Base-by-base conservation (phyloP, 1,284 basidiomycete genomes). In the Gymnopus androsaceus region DNA sequence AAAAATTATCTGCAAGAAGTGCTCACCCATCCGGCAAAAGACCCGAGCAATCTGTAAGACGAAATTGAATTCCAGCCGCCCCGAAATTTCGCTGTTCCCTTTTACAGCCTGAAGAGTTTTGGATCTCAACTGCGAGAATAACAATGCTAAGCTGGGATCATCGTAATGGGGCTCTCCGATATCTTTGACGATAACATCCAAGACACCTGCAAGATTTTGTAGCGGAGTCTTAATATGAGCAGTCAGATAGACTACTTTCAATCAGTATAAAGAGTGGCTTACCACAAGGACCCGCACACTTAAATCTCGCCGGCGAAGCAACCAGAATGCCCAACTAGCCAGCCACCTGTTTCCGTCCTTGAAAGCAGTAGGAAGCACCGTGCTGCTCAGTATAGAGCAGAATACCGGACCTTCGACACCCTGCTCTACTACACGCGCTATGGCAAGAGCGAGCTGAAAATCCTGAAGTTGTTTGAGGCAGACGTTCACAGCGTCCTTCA, bases 281-380 rank as follows among this genome's bases (percentile, higher is more conserved):
- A 93, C 92, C 60, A 95, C 72, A 17, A 96, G 77, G 45, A 94
- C 86, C 44, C 89, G 82, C 17, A 97, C 91, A 1, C 94, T 88
- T 12, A 97, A 69, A 71, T 98, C 95, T 47, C 91, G 80, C 31
- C 92, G 79, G 61, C 87, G 85, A 27, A 98, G 76, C 60, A 93
- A 76, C 93, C 95, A 97, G 70, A 98, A 95, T 3, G 92, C 92
- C 96, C 95, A 99, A 59, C 89, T 93, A n/a, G 85, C 92, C n/a
- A 98, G 76, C 90, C 92, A 98, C 33, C 96, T 81, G 70, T 98
- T 94, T 0, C 94, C 95, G 17, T 87, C 81, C 51, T 79, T 77
- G 67, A 98, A 92, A 0, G 95, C 95, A 19, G 83, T 78, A 0
- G 95, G 95, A 1, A 99, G 72, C 2, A 98, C 87, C 0, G 82